These are phyloP conservation scores for Fusarium pseudoanthophilum DNA, from an alignment of 2,329 filamentous ascomycete genomes.

Conservation along the genomic window DNA sequence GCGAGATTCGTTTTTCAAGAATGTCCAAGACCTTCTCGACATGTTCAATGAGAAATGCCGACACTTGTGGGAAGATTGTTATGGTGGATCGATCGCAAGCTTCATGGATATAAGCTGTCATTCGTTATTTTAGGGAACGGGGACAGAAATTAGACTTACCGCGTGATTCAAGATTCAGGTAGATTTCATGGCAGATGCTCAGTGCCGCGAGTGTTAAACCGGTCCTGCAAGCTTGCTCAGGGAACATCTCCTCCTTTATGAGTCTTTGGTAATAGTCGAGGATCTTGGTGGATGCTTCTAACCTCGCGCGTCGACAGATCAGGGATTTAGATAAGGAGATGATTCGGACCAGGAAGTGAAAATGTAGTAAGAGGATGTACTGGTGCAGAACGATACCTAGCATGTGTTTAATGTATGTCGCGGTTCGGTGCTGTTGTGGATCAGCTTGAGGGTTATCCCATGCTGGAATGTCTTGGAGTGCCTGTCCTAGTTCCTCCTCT, in stretches of 20 bases:
- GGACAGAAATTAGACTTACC: not conserved
- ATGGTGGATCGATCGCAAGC: not conserved
- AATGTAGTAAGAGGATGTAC: not conserved
- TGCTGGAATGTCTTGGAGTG: not conserved
- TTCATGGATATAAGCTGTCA: not conserved
- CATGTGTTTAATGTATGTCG: not conserved
- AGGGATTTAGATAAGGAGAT: not conserved
- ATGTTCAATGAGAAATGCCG: not conserved
- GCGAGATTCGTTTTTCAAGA: not conserved
- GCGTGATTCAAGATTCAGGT: not conserved
- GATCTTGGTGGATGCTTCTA: not conserved
- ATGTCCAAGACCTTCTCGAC: not conserved
- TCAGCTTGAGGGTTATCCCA: not conserved
- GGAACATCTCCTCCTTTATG: fast-evolving
- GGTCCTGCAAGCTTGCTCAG: not conserved
- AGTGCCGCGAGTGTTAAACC: not conserved
- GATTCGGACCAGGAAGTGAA: fast-evolving
- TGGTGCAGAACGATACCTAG: not conserved
- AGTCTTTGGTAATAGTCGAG: not conserved
- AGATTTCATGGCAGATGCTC: not conserved
- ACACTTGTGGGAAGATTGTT: not conserved
- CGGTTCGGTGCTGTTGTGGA: not conserved
- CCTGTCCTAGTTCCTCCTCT: not conserved
- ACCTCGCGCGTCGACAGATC: not conserved
- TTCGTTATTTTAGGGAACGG: no score